Base-by-base conservation (phyloP, 2,329 filamentous ascomycete genomes). In the Aureobasidium sp. region DNA sequence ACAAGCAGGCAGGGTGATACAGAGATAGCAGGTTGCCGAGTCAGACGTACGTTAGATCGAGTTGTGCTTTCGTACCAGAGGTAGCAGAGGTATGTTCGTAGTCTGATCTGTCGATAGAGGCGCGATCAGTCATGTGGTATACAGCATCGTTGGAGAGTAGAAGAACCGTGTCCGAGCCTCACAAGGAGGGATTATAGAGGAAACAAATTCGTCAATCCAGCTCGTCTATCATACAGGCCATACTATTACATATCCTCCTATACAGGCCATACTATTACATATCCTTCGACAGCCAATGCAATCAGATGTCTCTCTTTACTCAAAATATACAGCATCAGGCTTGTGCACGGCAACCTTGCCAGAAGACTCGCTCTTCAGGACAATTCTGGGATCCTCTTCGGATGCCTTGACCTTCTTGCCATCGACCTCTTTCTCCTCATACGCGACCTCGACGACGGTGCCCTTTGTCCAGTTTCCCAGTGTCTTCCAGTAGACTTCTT, bases 321-420 rank as follows among this genome's bases (percentile, higher is more conserved):
- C 29, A 13, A 64, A 78, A 63, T 74, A 77, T 57, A 76, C 74
- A 36, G 71, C 73, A 23, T 78, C 74, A 3, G 76, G 73, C 68
- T 78, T 78, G 58, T 78, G 76, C 55, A 78, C 75, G 36, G 71
- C 74, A 32, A 75, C 71, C 69, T 77, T 77, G 12, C 74, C 75
- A 41, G 71, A 73, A 53, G 68, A 70, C 10, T 68, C 71, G 52
- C 70, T 75, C 67, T 72, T 76, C 63, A 78, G 64, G 20, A 79
- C 75, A 48, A 79, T 68, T 65, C 72, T 72, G 5, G 77, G 76
- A 66, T 78, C 77, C 46, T 76, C 71, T 61, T 76, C 72, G 46
- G 71, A 75, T 1, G 70, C 76, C 67, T 78, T 76, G 44, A 76
- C 73, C 34, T 68, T 67, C 67, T 78, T 75, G 2, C 76, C 75